Evolutionary conservation across 1,284 basidiomycete genomes (phyloP), one percentile per base, ranked within the genome.

Genomic region (Puccinia horiana): DNA sequence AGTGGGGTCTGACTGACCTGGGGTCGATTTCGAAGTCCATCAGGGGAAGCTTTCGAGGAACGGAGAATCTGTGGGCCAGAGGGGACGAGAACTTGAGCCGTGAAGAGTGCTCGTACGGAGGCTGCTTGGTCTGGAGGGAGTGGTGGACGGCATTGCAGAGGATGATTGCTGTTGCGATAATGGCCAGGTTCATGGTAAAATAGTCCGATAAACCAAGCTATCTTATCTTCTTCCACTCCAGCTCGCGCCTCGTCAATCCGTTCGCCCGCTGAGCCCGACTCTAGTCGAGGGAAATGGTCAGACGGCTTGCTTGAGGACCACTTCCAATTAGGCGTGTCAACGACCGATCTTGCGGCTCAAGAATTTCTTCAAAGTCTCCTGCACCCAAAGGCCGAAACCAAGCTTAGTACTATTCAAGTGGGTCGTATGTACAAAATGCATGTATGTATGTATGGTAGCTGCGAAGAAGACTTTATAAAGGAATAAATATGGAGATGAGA

Each of bases 41-140:
- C n/a, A 29, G 69, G 18, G 69, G 69, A 20, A 70, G 69, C 40
- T 49, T 70, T 26, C 42, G 40, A 26, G 69, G 69, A 5, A 70
- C 69, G 16, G 42, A 47, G 47, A 47, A 70, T 49, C 29, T 26
- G 6, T 49, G 9, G 16, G 69, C 69, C 42, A 26, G 47, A 12
- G 69, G 37, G 42, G 42, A 47, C 5, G 69, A 70, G 69, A 70
- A 70, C 29, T 70, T 42, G 40, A 70, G 69, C 12, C 11, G 49
- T 52, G 49, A 20, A 9, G 49, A 52, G 20, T 9, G 61, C 35
- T 29, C n/a, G 61, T 37, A 16, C 35, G 37, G 61, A 65, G 61
- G 8, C 2, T 35, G 40, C 20, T 40, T 35, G 6, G 61, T 35
- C 35, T 40, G 61, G 61, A 65, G 16, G 35, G 8, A 40, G 35